Evolutionary conservation across 1,284 basidiomycete genomes (phyloP).

Genomic region (Neonothopanus nambi): DNA sequence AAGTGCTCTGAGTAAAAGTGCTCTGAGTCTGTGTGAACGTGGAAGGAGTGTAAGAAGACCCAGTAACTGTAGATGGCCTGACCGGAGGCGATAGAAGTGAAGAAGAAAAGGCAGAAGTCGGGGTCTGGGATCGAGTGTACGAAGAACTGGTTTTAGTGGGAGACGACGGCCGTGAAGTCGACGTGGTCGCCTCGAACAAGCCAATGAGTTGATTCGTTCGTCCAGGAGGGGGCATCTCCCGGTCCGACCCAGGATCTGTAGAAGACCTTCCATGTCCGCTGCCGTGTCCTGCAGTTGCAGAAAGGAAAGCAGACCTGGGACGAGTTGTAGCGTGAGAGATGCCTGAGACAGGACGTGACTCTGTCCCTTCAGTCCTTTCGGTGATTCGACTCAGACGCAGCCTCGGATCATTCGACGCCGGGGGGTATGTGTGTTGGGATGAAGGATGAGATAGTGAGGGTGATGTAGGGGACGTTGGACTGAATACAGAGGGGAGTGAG

Average conservation of each 20-base stretch:
- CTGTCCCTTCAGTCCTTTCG: slow-evolving; percentile 52
- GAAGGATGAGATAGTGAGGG: slow-evolving; percentile 22
- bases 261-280: slow-evolving; percentile 40
- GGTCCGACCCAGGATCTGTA: slow-evolving; percentile 39
- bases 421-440: slow-evolving; percentile 32
- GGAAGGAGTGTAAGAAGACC: slow-evolving; percentile 16
- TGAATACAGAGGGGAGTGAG: slow-evolving; percentile 37
- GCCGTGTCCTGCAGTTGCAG: slow-evolving; percentile 19
- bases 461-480: slow-evolving; percentile 21
- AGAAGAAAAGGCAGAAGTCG: slow-evolving; percentile 21
- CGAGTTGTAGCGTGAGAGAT: slow-evolving; percentile 18
- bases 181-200: slow-evolving; percentile 64
- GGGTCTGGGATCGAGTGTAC: slow-evolving; percentile 18
- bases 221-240: slow-evolving; percentile 51
- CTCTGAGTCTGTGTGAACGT: slow-evolving; percentile 12
- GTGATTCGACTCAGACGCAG: slow-evolving; percentile 59
- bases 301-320: slow-evolving; percentile 40
- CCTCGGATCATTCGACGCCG: slow-evolving; percentile 35
- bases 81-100: slow-evolving; percentile 39
- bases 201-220: slow-evolving; percentile 72
- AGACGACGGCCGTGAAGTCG: slow-evolving; percentile 32
- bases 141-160: slow-evolving; percentile 16
- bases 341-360: slow-evolving; percentile 47
- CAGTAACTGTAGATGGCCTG: slow-evolving; percentile 23
- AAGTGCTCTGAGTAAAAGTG: slow-evolving; percentile 8